Percentiles rank a stretch among this genome's conserved stretches.
These are phyloP conservation scores for Magnaporthiopsis rhizophila DNA, from an alignment of 2,329 filamentous ascomycete species.

Conservation along the genomic window DNA sequence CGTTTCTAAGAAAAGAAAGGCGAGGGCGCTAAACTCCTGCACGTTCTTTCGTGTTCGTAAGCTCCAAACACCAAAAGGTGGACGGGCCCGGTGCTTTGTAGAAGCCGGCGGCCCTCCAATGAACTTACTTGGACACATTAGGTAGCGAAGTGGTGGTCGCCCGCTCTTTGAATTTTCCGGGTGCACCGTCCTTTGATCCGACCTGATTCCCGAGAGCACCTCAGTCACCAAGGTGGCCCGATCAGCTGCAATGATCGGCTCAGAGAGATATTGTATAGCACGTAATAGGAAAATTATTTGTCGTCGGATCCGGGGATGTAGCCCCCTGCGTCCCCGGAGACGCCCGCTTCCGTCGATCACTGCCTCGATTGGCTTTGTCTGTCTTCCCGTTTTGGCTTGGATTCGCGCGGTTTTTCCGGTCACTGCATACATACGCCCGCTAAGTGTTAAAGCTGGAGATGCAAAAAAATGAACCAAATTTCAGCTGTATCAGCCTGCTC, in stretches of 20 bases:
- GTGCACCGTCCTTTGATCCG: too few species aligned
- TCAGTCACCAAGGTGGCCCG: too few species aligned
- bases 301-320: background rate
- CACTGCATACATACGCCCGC: too few species aligned
- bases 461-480: background rate
- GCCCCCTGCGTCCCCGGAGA: background rate
- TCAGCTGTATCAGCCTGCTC: background rate
- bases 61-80: too few species aligned
- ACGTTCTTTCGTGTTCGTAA: background rate
- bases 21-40: background rate
- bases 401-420: background rate
- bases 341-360: background rate
- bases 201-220: too few species aligned
- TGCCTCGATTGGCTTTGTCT: background rate
- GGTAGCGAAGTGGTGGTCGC: too few species aligned
- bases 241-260: too few species aligned
- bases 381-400: background rate
- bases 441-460: background rate
- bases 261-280: background rate
- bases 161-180: too few species aligned
- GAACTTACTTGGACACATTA: too few species aligned
- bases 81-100: too few species aligned
- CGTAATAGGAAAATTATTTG: background rate
- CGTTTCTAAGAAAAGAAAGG: background rate
- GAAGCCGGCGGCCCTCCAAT: too few species aligned